A percentile compares a stretch with the other conserved stretches of the same genome.
phyloP scores from a whole-genome alignment of 768 basidiomycete species.

The Pulveroboletus sp. region DNA sequence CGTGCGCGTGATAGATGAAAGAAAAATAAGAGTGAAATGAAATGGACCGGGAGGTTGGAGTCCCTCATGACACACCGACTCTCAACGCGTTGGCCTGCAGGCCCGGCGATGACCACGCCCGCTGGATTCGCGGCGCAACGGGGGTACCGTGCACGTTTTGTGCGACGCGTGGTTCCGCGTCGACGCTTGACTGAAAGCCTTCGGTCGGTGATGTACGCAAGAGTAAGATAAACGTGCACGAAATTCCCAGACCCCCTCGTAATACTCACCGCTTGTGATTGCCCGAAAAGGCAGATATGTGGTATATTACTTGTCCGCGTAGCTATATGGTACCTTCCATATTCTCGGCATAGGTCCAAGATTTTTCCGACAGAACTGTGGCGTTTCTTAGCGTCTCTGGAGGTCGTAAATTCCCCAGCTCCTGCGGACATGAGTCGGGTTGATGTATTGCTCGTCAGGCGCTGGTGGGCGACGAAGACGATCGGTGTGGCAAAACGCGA shows the following conservation, averaged over 20 bases:
- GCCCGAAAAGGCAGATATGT: not conserved
- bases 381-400: conserved; percentile 10
- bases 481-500: conserved; percentile 12
- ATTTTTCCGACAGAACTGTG: not conserved
- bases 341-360: not conserved
- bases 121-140: conserved; percentile 14
- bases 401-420: not conserved
- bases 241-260: not conserved
- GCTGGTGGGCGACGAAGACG: conserved; percentile 10
- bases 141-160: not conserved
- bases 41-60: conserved; percentile 4
- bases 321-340: not conserved
- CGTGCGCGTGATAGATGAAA: conserved; percentile 1
- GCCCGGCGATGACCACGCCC: conserved; percentile 1
- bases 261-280: not conserved
- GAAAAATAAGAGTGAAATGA: conserved; percentile 15
- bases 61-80: conserved; percentile 8
- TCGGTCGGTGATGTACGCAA: not conserved
- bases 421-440: conserved; percentile 21
- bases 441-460: conserved; percentile 8
- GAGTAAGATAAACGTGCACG: not conserved
- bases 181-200: not conserved
- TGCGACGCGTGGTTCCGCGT: not conserved
- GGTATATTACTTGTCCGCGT: not conserved
- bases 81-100: conserved; percentile 23